These are phyloP conservation scores for Penicillium steckii DNA, from an alignment of 495 filamentous ascomycete species.

Conservation along the genomic window DNA sequence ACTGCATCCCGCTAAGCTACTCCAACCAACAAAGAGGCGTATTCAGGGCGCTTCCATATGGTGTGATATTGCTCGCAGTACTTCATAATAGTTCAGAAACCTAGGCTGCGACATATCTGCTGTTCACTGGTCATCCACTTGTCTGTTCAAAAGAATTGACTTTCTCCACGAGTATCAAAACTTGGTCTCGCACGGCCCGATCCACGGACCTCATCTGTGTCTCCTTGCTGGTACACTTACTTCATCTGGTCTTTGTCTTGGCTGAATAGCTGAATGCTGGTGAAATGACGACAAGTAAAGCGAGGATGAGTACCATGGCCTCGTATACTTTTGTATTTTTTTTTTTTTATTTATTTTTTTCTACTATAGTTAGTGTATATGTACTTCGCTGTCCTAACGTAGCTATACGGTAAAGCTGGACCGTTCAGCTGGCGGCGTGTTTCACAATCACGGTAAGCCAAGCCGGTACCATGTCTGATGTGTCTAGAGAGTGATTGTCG, in stretches of 20 bases:
- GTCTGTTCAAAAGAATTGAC: constrained; percentile 1
- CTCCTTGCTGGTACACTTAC: constrained; percentile 1
- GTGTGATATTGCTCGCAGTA: no score
- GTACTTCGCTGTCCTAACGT: no score
- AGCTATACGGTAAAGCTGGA: background rate
- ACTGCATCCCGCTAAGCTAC: background rate
- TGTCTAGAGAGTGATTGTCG: background rate
- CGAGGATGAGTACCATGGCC: no score
- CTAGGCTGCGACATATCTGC: background rate
- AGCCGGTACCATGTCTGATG: background rate
- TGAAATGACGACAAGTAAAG: background rate
- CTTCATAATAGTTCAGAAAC: no score
- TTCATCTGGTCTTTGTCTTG: background rate
- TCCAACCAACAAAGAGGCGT: background rate
- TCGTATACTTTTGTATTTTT: no score
- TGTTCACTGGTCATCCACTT: background rate
- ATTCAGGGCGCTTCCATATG: background rate
- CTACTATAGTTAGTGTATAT: no score
- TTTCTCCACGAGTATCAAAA: background rate
- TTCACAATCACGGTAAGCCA: background rate
- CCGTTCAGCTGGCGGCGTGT: background rate
- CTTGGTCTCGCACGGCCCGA: constrained; percentile 6
- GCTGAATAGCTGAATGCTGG: background rate
- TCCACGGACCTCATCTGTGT: constrained; percentile 3
- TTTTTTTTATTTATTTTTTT: no score